Evolutionary conservation across 371 early-diverging fungal genomes (phyloP), one percentile per base, ranked within the genome.

Genomic region (Nematocida parisii): DNA sequence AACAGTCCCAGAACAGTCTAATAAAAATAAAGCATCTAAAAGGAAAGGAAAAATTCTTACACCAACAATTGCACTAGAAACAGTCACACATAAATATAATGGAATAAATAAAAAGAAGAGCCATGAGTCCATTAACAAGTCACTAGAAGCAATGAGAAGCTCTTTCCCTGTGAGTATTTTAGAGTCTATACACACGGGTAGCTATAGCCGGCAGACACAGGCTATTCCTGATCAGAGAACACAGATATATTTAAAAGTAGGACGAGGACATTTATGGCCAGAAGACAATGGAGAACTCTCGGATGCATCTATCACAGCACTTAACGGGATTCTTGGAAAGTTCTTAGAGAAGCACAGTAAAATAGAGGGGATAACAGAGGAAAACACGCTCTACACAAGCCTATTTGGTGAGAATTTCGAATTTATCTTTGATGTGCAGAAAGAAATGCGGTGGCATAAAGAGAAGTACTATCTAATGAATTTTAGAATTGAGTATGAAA

Each of bases 261-360:
- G 61, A 2, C 5, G 56, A 22, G 70, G 70, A 4, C 71, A 77
- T 22, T n/a, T 15, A 40, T 77, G 80, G 80, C 80, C 80, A 39
- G 50, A 55, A 27, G 44, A 77, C 0, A 27, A 77, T 58, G 18
- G 33, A 22, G 57, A 45, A 18, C 57, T 77, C 9, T 77, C 66
- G 2, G 52, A 44, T 22, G 27, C 56, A 0, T 82, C 80, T 4
- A 46, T 77, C 18, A 77, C 80, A 5, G 80, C 80, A 5, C 57
- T 77, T 18, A 77, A 77, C 42, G 57, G 80, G 15, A 47, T 77
- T 24, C 57, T 77, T 15, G 80, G 70, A 11, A 77, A 77, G 40
- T 5, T 50, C 7, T 44, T 77, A 24, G 44, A 67, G 24, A 27
- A 33, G 39, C n/a, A 5, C 39, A 40, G 15, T 39, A 42, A 13